Evolutionary conservation across 148 eudicot genomes (phyloP), one percentile per base, ranked within the genome.

Genomic region (Amaranthus palmeri): DNA sequence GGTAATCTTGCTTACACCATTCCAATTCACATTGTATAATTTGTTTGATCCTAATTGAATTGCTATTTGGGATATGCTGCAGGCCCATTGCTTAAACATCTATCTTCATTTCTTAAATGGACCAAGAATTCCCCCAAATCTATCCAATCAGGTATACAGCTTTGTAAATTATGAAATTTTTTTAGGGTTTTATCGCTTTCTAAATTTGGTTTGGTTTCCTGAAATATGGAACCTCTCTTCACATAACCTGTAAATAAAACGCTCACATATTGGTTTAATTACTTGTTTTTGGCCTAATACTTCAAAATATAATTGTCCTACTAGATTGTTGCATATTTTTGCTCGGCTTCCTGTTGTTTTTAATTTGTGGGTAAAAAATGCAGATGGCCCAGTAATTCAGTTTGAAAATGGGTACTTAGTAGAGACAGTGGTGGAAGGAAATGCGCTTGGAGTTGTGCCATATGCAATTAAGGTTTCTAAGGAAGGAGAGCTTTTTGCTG

Each of bases 401-500:
- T 96, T 89, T 75, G 99, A 96, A 72, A 82, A 75, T 68, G 97
- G 99, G 47, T 92, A 96, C 84, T 83, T 92, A 70, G 96, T 96
- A 48, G 97, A 92, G 77, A 96, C 97, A 49, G 87, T 92, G 63
- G 96, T 92, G 36, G 93, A 90, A 78, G 99, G 99, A 65, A 92
- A 88, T 81, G 97, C 86, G 49, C 87, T 96, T 70, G 99, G 97
- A 42, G 88, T 88, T 69, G 79, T 83, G 57, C 97, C 99, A 52
- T 85, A 95, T 78, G 80, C 85, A 7, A 86, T 96, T 17, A 85
- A 93, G 50, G 90, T 96, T 40, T 87, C 96, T 54, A 85, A 87
- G 43, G 99, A 96, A 54, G 99, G 99, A 15, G 99, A 96, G 72
- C 90, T 96, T 43, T 96, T 82, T 76, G 97, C 99, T 73, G 99